Percentiles rank a stretch among this genome's conserved stretches.
Evolutionary conservation across 139 green algal species (phyloP).

Genomic region (Asterochloris erici): DNA sequence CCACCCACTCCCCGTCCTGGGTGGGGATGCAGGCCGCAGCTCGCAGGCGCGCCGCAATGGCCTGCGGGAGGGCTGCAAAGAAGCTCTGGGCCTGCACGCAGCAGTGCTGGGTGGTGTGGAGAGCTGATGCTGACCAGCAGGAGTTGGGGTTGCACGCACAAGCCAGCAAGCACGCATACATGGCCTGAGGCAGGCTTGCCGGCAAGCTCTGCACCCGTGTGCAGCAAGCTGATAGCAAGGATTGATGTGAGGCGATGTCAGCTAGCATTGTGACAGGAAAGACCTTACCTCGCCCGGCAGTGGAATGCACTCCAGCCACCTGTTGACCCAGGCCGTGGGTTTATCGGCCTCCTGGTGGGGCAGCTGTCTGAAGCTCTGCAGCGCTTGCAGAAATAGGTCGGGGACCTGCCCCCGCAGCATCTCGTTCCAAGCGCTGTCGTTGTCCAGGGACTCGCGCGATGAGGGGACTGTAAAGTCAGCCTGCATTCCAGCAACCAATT

Average conservation of each 20-base stretch:
- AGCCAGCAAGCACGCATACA: not conserved
- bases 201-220: too few relatives aligned
- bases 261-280: not conserved
- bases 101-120: too few relatives aligned
- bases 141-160: not conserved
- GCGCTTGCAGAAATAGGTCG: constrained; percentile 6
- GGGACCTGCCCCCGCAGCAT: constrained; percentile 9
- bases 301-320: constrained; percentile 9
- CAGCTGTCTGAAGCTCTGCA: constrained; percentile 11
- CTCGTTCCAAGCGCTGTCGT: constrained; percentile 15
- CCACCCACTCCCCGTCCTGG: not conserved
- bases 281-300: constrained; percentile 3
- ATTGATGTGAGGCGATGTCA: not conserved
- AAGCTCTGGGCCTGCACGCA: constrained; percentile 16
- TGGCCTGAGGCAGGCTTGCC: not conserved
- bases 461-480: constrained; percentile 18
- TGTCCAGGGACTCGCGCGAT: constrained; percentile 9
- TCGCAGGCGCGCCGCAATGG: constrained; percentile 12
- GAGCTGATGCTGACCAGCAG: too few relatives aligned
- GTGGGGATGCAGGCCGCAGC: constrained; percentile 3
- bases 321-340: constrained; percentile 13
- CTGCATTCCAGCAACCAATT: not conserved
- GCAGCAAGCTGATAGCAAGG: not conserved
- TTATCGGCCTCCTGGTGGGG: too few relatives aligned
- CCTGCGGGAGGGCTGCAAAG: constrained; percentile 20